Conservation (phyloP, 345 rosid species). For the Eucalyptus pumila region DNA sequence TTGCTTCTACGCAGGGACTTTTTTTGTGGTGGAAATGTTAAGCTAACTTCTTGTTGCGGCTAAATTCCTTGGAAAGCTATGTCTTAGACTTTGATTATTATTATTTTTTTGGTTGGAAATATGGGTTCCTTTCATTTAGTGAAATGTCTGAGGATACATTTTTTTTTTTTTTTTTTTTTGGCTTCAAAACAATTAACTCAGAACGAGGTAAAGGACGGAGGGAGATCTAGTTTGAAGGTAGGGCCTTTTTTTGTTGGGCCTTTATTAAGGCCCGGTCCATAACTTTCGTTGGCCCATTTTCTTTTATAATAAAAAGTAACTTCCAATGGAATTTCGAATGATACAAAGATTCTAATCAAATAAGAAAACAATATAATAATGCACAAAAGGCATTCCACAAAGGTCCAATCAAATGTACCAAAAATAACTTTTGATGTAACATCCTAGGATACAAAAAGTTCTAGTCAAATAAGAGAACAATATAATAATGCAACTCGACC, state of each 20-base stretch:
- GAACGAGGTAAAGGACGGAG: rapidly evolving
- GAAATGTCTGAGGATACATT: background rate
- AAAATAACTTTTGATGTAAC: no score
- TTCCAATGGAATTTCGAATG: background rate
- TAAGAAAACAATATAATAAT: no score
- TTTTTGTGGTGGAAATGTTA: no score
- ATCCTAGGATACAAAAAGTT: no score
- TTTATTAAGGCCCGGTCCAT: background rate
- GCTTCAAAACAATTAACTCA: no score
- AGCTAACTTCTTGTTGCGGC: no score
- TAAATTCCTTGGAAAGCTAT: background rate
- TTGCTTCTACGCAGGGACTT: no score
- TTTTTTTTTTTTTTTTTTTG: no score
- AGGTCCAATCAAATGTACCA: rapidly evolving
- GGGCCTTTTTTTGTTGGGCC: background rate
- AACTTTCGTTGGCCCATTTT: background rate
- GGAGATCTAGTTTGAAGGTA: background rate
- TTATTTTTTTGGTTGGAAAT: background rate
- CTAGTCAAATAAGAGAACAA: rapidly evolving
- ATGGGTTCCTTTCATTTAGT: background rate
- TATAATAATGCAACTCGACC: no score
- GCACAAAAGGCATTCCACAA: rapidly evolving
- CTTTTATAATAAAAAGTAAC: background rate
- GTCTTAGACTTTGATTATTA: background rate
- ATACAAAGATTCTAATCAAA: background rate